Conservation (phyloP, 768 basidiomycete species). For the Leccinum incarnatum region DNA sequence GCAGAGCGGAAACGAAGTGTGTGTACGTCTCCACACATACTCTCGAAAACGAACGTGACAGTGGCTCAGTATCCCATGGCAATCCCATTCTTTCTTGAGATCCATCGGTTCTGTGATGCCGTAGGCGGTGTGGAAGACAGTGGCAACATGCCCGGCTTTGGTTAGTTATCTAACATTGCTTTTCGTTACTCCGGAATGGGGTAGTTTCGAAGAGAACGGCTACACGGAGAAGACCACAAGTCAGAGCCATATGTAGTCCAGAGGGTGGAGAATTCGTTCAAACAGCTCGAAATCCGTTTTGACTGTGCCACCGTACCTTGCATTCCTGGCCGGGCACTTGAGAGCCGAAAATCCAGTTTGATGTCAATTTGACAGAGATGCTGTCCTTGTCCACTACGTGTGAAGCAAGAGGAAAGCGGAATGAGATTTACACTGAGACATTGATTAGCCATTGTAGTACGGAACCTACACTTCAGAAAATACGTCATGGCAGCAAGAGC, state of each 20-base stretch:
- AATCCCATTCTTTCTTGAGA: slow-evolving; percentile 83
- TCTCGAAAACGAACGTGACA: background rate
- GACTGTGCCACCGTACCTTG: slow-evolving; percentile 78
- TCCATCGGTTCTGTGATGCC: slow-evolving; percentile 72
- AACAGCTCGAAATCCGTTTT: slow-evolving; percentile 38
- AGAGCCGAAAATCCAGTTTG: slow-evolving; percentile 71
- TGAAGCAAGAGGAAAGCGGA: background rate
- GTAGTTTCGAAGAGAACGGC: slow-evolving; percentile 15
- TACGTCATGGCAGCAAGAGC: background rate
- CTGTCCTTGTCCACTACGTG: slow-evolving; percentile 70
- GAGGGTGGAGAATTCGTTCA: slow-evolving; percentile 67
- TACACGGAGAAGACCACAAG: slow-evolving; percentile 77
- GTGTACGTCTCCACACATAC: background rate
- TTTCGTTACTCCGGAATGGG: background rate
- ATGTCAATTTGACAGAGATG: slow-evolving; percentile 80
- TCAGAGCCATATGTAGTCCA: slow-evolving; percentile 67
- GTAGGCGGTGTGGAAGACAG: slow-evolving; percentile 80
- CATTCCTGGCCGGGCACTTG: slow-evolving; percentile 61
- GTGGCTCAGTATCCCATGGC: slow-evolving; percentile 67
- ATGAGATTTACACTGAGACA: background rate
- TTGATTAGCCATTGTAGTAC: background rate
- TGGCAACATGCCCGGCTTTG: slow-evolving; percentile 80
- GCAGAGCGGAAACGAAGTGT: background rate
- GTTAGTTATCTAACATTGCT: slow-evolving; percentile 67
- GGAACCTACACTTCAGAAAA: background rate